Evolutionary conservation across 2,329 filamentous ascomycete species (phyloP).

Genomic region (Fusarium odoratissimum): DNA sequence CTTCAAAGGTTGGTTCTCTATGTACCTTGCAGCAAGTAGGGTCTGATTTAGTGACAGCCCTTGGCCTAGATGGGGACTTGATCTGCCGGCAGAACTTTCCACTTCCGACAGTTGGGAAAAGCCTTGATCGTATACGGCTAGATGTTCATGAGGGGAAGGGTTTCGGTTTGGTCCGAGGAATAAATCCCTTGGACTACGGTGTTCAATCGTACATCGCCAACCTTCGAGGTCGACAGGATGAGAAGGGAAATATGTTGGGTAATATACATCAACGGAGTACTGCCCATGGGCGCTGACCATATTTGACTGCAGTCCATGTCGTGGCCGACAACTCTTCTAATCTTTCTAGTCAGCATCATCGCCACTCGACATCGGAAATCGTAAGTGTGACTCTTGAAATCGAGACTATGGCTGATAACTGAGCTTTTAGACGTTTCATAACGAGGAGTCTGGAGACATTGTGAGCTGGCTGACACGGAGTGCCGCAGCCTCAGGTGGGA

Average conservation of each 20-base stretch:
- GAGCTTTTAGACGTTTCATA: constrained; percentile 70
- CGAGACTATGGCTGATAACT: accelerated
- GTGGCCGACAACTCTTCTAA: constrained; percentile 65
- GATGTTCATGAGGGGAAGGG: constrained; percentile 71
- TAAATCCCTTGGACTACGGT: constrained; percentile 68
- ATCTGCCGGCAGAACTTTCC: constrained; percentile 69
- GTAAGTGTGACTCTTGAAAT: constrained; percentile 49
- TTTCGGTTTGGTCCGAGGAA: constrained; percentile 72
- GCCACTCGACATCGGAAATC: constrained; percentile 68
- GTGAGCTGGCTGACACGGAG: constrained; percentile 73
- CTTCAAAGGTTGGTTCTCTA: neutral
- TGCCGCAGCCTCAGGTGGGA: constrained; percentile 70
- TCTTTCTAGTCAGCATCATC: constrained; percentile 63
- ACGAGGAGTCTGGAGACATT: constrained; percentile 74
- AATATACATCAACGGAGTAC: neutral
- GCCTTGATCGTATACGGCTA: constrained; percentile 61
- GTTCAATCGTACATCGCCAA: constrained; percentile 73
- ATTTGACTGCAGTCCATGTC: constrained; percentile 61
- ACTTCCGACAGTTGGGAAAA: constrained; percentile 65
- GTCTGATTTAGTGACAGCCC: constrained; percentile 49
- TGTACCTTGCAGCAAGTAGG: accelerated
- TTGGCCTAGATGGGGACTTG: constrained; percentile 64
- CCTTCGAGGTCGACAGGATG: constrained; percentile 70
- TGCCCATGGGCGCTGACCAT: accelerated
- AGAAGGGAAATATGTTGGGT: constrained; percentile 72